A percentile compares a stretch with the other conserved stretches of the same genome.
phyloP scores from a whole-genome alignment of 2,329 filamentous ascomycete genomes.

The Aspergillus sp. region DNA sequence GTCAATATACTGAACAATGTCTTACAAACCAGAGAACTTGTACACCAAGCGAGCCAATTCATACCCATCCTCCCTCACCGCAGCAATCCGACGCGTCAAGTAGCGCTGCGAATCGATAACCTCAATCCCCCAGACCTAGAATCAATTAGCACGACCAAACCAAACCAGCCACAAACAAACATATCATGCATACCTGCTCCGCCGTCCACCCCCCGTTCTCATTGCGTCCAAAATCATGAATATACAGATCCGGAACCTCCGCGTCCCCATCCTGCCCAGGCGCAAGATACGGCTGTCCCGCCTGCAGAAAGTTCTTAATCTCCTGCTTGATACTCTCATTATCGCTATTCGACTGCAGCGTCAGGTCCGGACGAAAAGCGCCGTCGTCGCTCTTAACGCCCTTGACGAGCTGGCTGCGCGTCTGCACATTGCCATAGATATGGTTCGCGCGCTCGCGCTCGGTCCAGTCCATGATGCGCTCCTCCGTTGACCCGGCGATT shows the following conservation, averaged over 20 bases:
- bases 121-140: constrained; percentile 12
- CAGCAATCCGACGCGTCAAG: constrained; percentile 8
- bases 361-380: neutral
- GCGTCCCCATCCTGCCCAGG: neutral
- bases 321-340: neutral
- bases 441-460: constrained; percentile 12
- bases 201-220: constrained; percentile 10
- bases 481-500: constrained; percentile 9
- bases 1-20: too few species aligned
- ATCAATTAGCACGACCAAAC: too few species aligned
- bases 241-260: constrained; percentile 4
- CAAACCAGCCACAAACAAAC: neutral
- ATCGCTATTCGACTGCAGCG: neutral
- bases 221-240: constrained; percentile 13
- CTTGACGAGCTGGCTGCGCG: constrained; percentile 8
- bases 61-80: constrained; percentile 1
- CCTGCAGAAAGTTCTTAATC: constrained; percentile 2
- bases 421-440: constrained; percentile 7
- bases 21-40: constrained; percentile 6
- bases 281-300: neutral
- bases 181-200: constrained; percentile 5
- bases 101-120: constrained; percentile 6
- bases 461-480: constrained; percentile 14
- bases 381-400: constrained; percentile 7
- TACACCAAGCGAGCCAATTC: constrained; percentile 9